phyloP scores from a whole-genome alignment of 2,329 filamentous ascomycete genomes.

The Colletotrichum filicis region DNA sequence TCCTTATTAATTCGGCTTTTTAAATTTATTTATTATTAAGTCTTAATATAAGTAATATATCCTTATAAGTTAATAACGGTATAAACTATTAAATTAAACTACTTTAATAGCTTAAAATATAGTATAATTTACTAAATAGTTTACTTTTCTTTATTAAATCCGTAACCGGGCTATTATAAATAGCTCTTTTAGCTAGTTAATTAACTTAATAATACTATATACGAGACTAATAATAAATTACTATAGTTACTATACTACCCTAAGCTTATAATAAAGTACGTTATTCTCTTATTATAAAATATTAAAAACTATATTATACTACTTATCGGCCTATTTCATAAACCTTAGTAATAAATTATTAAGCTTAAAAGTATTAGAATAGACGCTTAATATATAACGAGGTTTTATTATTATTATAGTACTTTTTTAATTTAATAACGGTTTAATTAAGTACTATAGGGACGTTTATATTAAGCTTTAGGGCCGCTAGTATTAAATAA shows the following conservation, averaged over 20 bases:
- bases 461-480: neutral
- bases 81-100: neutral
- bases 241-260: neutral
- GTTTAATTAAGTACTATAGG: neutral
- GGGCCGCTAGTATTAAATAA: neutral
- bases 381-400: neutral
- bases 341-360: neutral
- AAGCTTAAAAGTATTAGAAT: neutral
- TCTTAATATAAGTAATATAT: neutral
- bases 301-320: neutral
- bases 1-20: neutral
- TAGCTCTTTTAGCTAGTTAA: neutral
- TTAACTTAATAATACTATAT: neutral
- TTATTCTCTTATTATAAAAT: neutral
- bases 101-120: neutral
- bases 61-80: neutral
- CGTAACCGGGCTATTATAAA: neutral
- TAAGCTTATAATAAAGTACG: neutral
- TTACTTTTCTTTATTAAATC: neutral
- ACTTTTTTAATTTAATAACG: neutral
- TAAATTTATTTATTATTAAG: neutral
- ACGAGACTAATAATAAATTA: neutral
- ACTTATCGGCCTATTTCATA: neutral
- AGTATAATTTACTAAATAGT: conserved; percentile 2
- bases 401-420: conserved; percentile 1